Evolutionary conservation across 495 filamentous ascomycete species (phyloP).

Genomic region (Aspergillus cavernicola): DNA sequence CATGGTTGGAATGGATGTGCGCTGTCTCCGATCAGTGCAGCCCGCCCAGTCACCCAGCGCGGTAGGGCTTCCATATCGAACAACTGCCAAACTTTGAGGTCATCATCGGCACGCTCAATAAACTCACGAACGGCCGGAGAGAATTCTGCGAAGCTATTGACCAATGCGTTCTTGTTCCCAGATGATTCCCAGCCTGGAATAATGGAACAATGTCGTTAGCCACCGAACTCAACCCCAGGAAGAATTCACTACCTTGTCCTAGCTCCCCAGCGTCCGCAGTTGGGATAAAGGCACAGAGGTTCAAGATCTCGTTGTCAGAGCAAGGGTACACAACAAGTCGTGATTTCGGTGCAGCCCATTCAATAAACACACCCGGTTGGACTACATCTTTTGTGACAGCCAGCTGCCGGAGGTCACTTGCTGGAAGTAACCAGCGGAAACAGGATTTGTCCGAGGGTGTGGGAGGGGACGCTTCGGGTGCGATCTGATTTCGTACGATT

Average conservation of each 20-base stretch:
- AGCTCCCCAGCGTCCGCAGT: slow-evolving; percentile 12
- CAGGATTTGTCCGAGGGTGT: slow-evolving; percentile 25
- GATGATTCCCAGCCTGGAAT: slow-evolving; percentile 44
- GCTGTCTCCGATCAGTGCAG: slow-evolving; percentile 56
- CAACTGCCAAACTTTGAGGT: slow-evolving; percentile 55
- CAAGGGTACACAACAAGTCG: slow-evolving; percentile 30
- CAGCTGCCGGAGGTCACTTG: slow-evolving; percentile 14
- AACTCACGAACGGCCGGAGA: slow-evolving; percentile 37
- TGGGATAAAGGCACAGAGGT: slow-evolving; percentile 27
- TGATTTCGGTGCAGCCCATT: slow-evolving; percentile 23
- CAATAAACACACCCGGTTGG: slow-evolving; percentile 22
- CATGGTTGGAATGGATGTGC: slow-evolving; percentile 57
- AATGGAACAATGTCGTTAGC: background rate
- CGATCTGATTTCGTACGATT: slow-evolving; percentile 19
- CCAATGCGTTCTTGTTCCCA: slow-evolving; percentile 37
- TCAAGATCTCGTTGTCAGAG: slow-evolving; percentile 25
- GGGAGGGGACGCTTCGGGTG: slow-evolving; percentile 15
- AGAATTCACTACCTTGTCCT: slow-evolving; percentile 16
- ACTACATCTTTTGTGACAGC: slow-evolving; percentile 15
- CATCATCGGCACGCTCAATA: slow-evolving; percentile 37
- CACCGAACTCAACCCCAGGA: background rate
- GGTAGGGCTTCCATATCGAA: slow-evolving; percentile 53
- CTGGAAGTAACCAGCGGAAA: slow-evolving; percentile 27
- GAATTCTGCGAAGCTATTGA: slow-evolving; percentile 45
- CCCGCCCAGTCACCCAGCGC: slow-evolving; percentile 42